Base-by-base conservation (phyloP, 2,329 filamentous ascomycete species). In the Seiridium unicorne region DNA sequence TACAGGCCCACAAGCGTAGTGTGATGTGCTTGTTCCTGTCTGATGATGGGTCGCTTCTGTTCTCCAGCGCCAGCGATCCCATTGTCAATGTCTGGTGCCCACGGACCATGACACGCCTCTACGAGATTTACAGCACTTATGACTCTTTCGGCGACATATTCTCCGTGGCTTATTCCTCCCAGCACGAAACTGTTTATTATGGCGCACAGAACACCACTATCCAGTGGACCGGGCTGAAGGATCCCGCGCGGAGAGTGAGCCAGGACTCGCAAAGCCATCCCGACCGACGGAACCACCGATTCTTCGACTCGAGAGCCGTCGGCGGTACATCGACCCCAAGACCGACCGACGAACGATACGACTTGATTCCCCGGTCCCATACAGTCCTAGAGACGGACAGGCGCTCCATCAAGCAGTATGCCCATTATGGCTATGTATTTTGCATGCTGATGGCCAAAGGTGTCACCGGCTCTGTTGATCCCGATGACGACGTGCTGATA, bases 41-140 rank as follows among this genome's bases (percentile, higher is more conserved):
- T 7, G 83, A 87, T 56, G 89, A 96, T 73, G 81, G 86, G 63
- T 81, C 81, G 13, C 81, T 96, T 36, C 84, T 99, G 8, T 94
- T 99, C 74, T 98, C 94, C 9, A 96, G 91, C 68, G 94, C 93
- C 8, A 93, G 93, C 66, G 95, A 99, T 71, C 91, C 94, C 1
- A 90, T 97, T 61, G 89, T 98, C 71, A 97, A 96, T 73, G 92
- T 96, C 47, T 99, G 95, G 95, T 89, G 88, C 68, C 91, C 93
- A 2, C 82, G 80, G 48, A 89, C 87, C 5, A 88, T 97, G 73
- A 84, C 84, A 59, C 88, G 90, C 35, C 81, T 95, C 1, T 95
- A 93, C 77, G 92, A 95, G 64, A 91, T 98, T 63, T 96, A 96
- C 79, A 96, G 93, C 63, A 89, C 89, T 54, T 94, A 96, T 75